Percentiles rank a stretch among this genome's conserved stretches.
These are phyloP conservation scores for Durotheca rogersii DNA, from an alignment of 495 filamentous ascomycete genomes.

Conservation along the genomic window DNA sequence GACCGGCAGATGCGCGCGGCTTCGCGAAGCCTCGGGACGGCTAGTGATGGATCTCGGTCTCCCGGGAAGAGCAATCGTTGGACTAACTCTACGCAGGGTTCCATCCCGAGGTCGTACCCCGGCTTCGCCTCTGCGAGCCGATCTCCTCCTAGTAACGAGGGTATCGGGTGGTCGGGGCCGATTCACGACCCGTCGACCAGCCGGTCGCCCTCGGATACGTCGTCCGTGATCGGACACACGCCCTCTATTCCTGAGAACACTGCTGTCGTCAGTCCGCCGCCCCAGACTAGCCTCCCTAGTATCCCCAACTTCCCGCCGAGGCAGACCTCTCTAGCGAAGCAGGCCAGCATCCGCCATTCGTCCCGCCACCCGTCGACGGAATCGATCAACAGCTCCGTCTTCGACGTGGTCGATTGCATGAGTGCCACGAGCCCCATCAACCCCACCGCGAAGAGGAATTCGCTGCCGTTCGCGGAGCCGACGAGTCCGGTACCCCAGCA, in stretches of 20 bases:
- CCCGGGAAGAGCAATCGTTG: constrained; percentile 34
- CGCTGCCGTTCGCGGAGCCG: constrained; percentile 14
- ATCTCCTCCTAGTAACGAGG: constrained; percentile 23
- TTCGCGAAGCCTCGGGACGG: constrained; percentile 28
- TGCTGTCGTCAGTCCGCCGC: constrained; percentile 17
- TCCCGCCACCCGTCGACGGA: constrained; percentile 32
- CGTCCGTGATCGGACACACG: constrained; percentile 16
- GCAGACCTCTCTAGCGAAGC: constrained; percentile 28
- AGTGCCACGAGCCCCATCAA: constrained; percentile 10
- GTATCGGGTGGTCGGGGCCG: constrained; percentile 18
- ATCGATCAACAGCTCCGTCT: constrained; percentile 38
- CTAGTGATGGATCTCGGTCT: constrained; percentile 33
- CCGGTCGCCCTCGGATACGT: constrained; percentile 22
- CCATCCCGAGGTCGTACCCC: constrained; percentile 23
- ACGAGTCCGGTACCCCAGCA: constrained; percentile 15
- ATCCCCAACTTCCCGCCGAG: constrained; percentile 26
- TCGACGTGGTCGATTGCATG: constrained; percentile 34
- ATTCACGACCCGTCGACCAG: constrained; percentile 16
- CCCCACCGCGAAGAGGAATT: constrained; percentile 6
- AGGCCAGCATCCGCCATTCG: constrained; percentile 19
- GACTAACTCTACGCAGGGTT: constrained; percentile 37
- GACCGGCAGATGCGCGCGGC: constrained; percentile 32
- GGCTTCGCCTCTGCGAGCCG: constrained; percentile 23
- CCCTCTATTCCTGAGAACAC: constrained; percentile 24
- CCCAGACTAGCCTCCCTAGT: constrained; percentile 10